Base-by-base conservation (phyloP, 208 protist species). In the Acanthamoeba triangularis region DNA sequence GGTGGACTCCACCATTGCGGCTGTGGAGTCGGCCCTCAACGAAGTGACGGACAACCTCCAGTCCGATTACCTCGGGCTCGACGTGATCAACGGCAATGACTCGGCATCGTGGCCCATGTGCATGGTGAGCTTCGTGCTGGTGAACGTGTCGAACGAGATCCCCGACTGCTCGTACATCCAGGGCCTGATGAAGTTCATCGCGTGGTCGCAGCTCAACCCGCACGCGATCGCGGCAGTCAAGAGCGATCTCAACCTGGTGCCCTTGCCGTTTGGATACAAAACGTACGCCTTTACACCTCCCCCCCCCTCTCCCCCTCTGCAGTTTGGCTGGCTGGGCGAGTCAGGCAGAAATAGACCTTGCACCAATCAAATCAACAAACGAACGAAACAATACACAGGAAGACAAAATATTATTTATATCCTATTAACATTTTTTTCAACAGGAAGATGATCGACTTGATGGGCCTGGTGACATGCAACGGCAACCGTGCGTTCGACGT, bases 161-260 rank as follows among this genome's bases (percentile, higher is more conserved):
- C 35, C 41, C 80, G 80, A 88, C 80, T 88, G 80, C 80, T 28
- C 11, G 20, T 63, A 59, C 41, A 59, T 8, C n/a, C n/a, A 88
- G 52, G 80, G n/a, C 80, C 18, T 88, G 80, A 33, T 88, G 47
- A 23, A 88, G 1, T 88, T 52, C 47, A 63, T 88, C 80, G 80
- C 80, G 8, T 88, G 80, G 80, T 63, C 80, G 47, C 80, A 88
- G 69, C 69, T 78, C 69, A 78, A 78, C 37, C 69, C 69, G n/a
- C 37, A 7, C 33, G 37, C 47, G 2, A 78, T 78, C 30, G 69
- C 69, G 2, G 37, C 28, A 10, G 69, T 65, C 59, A 65, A 65
- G 59, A 65, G 59, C 14, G 59, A 65, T 65, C 59, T 65, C 59
- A 65, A 65, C 25, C 10, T 65, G 59, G 59, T 65, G 59, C 59